Conservation (phyloP, 345 rosid genomes). For the Hypericum perforatum region DNA sequence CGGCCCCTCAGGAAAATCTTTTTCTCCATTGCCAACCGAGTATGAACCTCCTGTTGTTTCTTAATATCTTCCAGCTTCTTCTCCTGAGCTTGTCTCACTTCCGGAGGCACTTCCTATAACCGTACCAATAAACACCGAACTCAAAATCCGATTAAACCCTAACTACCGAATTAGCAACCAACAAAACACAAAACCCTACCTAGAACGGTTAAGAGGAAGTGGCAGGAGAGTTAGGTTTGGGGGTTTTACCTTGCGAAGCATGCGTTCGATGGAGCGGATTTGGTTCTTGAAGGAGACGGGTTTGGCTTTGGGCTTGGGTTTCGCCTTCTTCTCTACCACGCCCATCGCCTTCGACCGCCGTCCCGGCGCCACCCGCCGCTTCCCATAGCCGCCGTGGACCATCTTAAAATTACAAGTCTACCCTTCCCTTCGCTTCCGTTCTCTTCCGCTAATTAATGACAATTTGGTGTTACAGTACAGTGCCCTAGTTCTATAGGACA, state of each 20-base stretch:
- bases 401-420: slow-evolving; percentile 14
- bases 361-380: slow-evolving; percentile 59
- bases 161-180: background rate
- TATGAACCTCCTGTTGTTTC: slow-evolving; percentile 82
- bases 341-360: slow-evolving; percentile 68
- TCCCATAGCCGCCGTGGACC: slow-evolving; percentile 94
- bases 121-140: too few relatives aligned
- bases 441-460: too few relatives aligned
- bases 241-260: slow-evolving; percentile 79
- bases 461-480: too few relatives aligned
- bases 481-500: too few relatives aligned
- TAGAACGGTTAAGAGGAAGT: background rate
- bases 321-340: slow-evolving; percentile 75
- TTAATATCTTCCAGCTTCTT: slow-evolving; percentile 64
- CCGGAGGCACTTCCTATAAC: slow-evolving; percentile 54
- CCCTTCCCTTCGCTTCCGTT: too few relatives aligned
- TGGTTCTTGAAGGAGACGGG: slow-evolving; percentile 80
- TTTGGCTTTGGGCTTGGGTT: slow-evolving; percentile 59
- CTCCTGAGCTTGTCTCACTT: slow-evolving; percentile 63
- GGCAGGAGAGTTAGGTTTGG: background rate
- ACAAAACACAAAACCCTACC: background rate
- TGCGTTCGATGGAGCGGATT: slow-evolving; percentile 88
- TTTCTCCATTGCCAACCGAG: slow-evolving; percentile 77
- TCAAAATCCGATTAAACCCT: background rate
- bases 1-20: slow-evolving; percentile 78